phyloP scores from a whole-genome alignment of 768 basidiomycete genomes.

The Leucocoprinus sp. region DNA sequence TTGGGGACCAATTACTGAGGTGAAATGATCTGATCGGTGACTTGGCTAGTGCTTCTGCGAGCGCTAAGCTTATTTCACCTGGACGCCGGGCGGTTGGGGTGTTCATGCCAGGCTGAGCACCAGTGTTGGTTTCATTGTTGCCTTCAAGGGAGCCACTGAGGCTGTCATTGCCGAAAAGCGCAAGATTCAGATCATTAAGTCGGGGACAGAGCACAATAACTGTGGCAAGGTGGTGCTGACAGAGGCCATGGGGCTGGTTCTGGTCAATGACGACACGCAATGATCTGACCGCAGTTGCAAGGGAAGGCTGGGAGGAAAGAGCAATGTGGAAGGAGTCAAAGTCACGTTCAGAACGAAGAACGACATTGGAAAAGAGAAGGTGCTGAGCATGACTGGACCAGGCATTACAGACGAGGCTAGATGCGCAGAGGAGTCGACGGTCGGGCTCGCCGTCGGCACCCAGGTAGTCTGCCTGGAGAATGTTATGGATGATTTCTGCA shows the following conservation, averaged over 20 bases:
- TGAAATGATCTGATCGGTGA: slow-evolving; percentile 45
- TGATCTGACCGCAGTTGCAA: slow-evolving; percentile 44
- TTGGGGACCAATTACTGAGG: slow-evolving; percentile 69
- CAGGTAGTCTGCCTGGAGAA: slow-evolving; percentile 48
- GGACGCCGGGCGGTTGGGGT: slow-evolving; percentile 38
- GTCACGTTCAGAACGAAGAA: slow-evolving; percentile 43
- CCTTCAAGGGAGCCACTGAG: slow-evolving; percentile 13
- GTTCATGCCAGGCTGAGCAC: slow-evolving; percentile 36
- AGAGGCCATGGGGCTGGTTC: slow-evolving; percentile 55
- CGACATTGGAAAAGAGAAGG: slow-evolving; percentile 52
- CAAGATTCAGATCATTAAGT: slow-evolving; percentile 44
- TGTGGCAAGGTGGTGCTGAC: slow-evolving; percentile 46
- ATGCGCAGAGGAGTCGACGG: slow-evolving; percentile 40
- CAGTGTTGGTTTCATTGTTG: slow-evolving; percentile 32
- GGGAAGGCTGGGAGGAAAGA: slow-evolving; percentile 43
- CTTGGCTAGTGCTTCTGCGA: slow-evolving; percentile 28
- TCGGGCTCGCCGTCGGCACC: slow-evolving; percentile 25
- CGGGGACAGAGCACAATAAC: slow-evolving; percentile 55
- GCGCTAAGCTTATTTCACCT: slow-evolving; percentile 43
- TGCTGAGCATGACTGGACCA: slow-evolving; percentile 63
- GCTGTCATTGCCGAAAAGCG: slow-evolving; percentile 54
- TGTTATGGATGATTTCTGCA: slow-evolving; percentile 52
- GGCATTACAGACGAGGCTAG: slow-evolving; percentile 55
- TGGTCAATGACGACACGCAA: slow-evolving; percentile 55
- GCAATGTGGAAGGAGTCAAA: slow-evolving; percentile 48